phyloP scores from a whole-genome alignment of 2,329 filamentous ascomycete species.

The Neonectria faginata region DNA sequence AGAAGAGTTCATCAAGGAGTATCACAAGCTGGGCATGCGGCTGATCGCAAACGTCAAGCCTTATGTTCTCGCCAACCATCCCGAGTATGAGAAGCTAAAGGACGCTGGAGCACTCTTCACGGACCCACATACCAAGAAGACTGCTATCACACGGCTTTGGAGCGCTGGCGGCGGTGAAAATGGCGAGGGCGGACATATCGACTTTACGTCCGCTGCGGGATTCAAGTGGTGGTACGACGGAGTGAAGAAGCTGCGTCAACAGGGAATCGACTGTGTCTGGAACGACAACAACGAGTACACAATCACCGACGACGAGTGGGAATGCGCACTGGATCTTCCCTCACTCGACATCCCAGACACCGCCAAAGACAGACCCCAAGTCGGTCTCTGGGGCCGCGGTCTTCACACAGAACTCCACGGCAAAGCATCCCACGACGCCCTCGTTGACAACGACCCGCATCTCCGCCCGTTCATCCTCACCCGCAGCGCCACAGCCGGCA shows the following conservation, averaged over 20 bases:
- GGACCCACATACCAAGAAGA: conserved; percentile 63
- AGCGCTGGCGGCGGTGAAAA: conserved; percentile 78
- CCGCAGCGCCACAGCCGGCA: conserved; percentile 76
- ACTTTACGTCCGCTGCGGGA: conserved; percentile 75
- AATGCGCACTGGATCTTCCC: conserved; percentile 64
- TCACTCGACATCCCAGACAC: conserved; percentile 53
- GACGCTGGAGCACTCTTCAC: conserved; percentile 71
- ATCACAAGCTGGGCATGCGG: conserved; percentile 73
- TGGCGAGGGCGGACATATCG: conserved; percentile 77
- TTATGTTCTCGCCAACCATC: conserved; percentile 75
- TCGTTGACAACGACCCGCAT: conserved; percentile 68
- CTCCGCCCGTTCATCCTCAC: conserved; percentile 76
- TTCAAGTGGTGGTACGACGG: conserved; percentile 80
- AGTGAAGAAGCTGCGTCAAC: conserved; percentile 68
- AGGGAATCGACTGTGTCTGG: conserved; percentile 80
- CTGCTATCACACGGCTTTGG: conserved; percentile 74
- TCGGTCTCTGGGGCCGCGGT: conserved; percentile 77
- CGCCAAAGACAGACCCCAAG: conserved; percentile 56
- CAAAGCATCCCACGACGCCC: conserved; percentile 76
- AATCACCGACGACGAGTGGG: conserved; percentile 73
- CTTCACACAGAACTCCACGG: conserved; percentile 78
- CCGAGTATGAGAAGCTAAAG: conserved; percentile 72
- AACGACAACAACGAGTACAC: conserved; percentile 85
- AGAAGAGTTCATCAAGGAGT: conserved; percentile 70
- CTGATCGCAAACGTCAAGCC: conserved; percentile 80